Conservation (phyloP, 306 rosid genomes). For the Trichosanthes cucumerina region DNA sequence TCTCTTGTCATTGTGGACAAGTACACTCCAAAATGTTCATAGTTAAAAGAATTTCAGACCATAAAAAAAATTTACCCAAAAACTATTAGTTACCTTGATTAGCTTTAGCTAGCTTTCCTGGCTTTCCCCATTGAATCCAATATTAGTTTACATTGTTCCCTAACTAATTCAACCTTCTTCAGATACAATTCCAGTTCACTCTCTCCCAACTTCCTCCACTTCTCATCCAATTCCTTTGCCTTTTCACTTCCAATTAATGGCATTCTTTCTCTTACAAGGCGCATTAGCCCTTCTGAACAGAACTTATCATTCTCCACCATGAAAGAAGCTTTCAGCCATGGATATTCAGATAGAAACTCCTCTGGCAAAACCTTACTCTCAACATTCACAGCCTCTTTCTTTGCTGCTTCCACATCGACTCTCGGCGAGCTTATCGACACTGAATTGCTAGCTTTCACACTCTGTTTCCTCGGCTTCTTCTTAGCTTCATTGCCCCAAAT, state of each 20-base stretch:
- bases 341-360: slow-evolving; percentile 16
- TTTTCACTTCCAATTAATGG: slow-evolving; percentile 21
- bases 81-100: not conserved
- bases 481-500: slow-evolving; percentile 23
- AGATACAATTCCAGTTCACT: slow-evolving; percentile 19
- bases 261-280: slow-evolving; percentile 11
- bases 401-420: not conserved
- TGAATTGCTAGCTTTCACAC: not conserved
- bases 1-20: slow-evolving; percentile 1
- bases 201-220: slow-evolving; percentile 25
- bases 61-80: not conserved
- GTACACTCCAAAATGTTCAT: slow-evolving; percentile 1
- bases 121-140: slow-evolving; percentile 20
- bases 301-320: not conserved
- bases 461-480: slow-evolving; percentile 14
- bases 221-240: slow-evolving; percentile 26
- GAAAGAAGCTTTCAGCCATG: slow-evolving; percentile 18
- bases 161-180: slow-evolving; percentile 23
- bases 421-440: slow-evolving; percentile 14
- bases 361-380: slow-evolving; percentile 10
- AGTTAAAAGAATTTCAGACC: not conserved
- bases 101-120: not conserved
- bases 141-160: slow-evolving; percentile 19
- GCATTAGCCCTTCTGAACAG: not conserved
- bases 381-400: slow-evolving; percentile 5